A percentile compares a stretch with the other conserved stretches of the same genome.
Conservation (phyloP, 2,329 filamentous ascomycete genomes). For the Fusarium penzigii region DNA sequence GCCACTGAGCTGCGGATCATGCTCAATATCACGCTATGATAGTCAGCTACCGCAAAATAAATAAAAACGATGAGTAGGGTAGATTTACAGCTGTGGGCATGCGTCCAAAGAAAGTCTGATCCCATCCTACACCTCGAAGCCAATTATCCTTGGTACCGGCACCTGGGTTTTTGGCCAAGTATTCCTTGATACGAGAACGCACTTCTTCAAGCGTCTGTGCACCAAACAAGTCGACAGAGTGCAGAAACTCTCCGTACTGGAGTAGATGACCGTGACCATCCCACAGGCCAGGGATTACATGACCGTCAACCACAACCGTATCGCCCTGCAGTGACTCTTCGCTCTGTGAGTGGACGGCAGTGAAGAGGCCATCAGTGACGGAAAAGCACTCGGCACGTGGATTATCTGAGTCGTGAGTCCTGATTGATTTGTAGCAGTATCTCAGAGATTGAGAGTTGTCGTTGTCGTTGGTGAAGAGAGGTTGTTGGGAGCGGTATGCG, state of each 20-base stretch:
- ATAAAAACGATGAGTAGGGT: conserved; percentile 26
- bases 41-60: neutral
- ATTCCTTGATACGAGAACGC: conserved; percentile 50
- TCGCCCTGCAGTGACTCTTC: conserved; percentile 28
- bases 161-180: conserved; percentile 50
- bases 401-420: conserved; percentile 37
- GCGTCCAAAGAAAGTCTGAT: conserved; percentile 63
- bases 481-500: conserved; percentile 31
- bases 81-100: conserved; percentile 63
- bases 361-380: conserved; percentile 53
- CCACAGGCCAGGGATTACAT: conserved; percentile 68
- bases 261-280: conserved; percentile 70
- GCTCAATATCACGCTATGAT: conserved; percentile 53
- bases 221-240: conserved; percentile 66
- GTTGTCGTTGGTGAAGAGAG: conserved; percentile 12
- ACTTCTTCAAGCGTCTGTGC: conserved; percentile 57
- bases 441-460: conserved; percentile 18
- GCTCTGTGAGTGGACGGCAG: conserved; percentile 42
- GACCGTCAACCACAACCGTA: conserved; percentile 37
- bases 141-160: conserved; percentile 58
- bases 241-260: conserved; percentile 66
- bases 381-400: conserved; percentile 56
- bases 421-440: conserved; percentile 43
- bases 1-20: conserved; percentile 51
- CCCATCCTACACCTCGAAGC: conserved; percentile 70